A percentile compares a stretch with the other conserved stretches of the same genome.
phyloP scores from a whole-genome alignment of 2,329 filamentous ascomycete species.

The Raffaelea arxii region DNA sequence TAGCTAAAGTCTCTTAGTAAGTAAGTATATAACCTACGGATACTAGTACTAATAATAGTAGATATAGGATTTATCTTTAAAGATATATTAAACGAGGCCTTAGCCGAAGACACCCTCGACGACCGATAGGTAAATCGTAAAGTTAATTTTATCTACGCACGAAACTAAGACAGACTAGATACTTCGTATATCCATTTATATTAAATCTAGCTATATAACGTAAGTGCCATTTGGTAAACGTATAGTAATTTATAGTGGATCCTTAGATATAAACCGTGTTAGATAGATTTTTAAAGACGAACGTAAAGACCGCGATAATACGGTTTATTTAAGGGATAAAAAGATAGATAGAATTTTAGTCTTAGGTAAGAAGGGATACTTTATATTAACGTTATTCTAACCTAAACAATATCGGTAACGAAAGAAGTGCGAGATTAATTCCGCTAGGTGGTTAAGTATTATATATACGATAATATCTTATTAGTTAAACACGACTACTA shows the following conservation, averaged over 20 bases:
- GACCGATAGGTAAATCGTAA: neutral
- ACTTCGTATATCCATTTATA: neutral
- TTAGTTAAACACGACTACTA: neutral
- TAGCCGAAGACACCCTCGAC: neutral
- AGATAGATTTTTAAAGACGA: neutral
- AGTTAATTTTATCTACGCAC: neutral
- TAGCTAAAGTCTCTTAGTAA: neutral
- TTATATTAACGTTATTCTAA: neutral
- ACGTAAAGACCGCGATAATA: neutral
- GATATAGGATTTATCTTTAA: neutral
- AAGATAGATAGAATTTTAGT: neutral
- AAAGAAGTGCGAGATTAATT: neutral
- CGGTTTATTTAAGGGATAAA: neutral
- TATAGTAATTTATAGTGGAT: neutral
- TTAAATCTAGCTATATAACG: neutral
- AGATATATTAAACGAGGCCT: neutral
- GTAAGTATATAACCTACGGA: neutral
- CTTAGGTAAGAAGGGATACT: neutral
- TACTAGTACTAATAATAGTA: neutral
- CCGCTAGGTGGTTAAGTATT: neutral
- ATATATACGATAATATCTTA: neutral
- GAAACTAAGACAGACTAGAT: neutral
- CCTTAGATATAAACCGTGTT: neutral
- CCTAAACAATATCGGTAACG: neutral
- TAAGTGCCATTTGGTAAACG: neutral